Evolutionary conservation across 1,139 yeast genomes (phyloP), one percentile per base, ranked within the genome.

Genomic region (Zhuliangozyma parablackwelliae): DNA sequence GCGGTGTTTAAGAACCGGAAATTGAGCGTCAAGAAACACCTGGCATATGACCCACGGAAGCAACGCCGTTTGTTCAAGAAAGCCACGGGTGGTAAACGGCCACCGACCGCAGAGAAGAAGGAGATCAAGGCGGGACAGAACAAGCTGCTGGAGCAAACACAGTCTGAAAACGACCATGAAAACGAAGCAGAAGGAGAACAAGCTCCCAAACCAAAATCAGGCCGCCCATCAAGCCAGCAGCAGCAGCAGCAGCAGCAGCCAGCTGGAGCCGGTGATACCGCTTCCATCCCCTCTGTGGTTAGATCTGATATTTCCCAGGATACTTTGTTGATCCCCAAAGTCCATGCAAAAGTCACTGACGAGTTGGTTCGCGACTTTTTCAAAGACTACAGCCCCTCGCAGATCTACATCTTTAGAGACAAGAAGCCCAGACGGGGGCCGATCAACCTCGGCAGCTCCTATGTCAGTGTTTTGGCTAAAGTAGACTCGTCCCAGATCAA

Each of bases 401-500:
- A 72, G 29, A 65, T 75, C 30, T 68, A 64, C 53, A 64, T 78
- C 33, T 69, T 65, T 49, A 70, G 63, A 50, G 63, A 63, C 13
- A 44, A 37, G 33, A 41, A 36, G 31, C 39, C 42, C 21, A 44
- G 34, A 20, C 30, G 33, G 28, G 49, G 30, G 31, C 49, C 34
- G 28, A 50, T 30, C 34, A 45, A 10, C 34, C 35, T 44, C 40
- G 32, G 45, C 11, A 44, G 53, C 12, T 31, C 40, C 13, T 54
- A 56, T 39, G 71, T 71, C 10, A 73, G 78, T 39, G 86, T 82
- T 1, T 64, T 82, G 47, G 75, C 80, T 30, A 73, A 72, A 21
- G 62, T 81, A 39, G 65, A 69, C 25, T 62, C 65, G 10, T 37
- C 46, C 6, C 65, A 61, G n/a, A 67, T 57, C 16, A 59, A 59